Evolutionary conservation across 129 eudicot species (phyloP).

Genomic region (Flaveria robusta): DNA sequence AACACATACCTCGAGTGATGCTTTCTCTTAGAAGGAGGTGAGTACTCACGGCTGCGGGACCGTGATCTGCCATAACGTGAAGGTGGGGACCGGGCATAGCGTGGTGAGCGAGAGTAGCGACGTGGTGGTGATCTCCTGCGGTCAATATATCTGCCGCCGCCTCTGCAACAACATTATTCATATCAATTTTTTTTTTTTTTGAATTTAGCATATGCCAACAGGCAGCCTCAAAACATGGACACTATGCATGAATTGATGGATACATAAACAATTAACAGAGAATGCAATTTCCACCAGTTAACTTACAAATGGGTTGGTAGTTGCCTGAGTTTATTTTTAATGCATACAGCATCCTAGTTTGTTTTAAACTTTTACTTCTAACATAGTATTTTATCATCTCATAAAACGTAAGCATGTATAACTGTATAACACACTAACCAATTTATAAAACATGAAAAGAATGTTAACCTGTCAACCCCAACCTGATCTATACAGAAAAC

Average conservation of each 20-base stretch:
- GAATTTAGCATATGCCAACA: background rate
- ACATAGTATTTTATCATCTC: background rate
- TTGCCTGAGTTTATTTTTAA: background rate
- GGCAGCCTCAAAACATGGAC: background rate
- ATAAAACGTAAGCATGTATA: background rate
- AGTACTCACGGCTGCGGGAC: conserved; percentile 27
- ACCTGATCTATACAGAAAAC: background rate
- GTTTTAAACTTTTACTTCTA: too few relatives aligned
- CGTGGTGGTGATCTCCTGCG: conserved; percentile 33
- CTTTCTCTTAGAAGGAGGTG: conserved; percentile 30
- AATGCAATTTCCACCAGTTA: background rate
- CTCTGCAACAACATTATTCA: conserved; percentile 17
- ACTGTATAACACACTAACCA: background rate
- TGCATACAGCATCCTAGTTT: background rate
- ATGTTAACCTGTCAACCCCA: background rate
- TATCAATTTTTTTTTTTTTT: background rate
- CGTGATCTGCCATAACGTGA: conserved; percentile 26
- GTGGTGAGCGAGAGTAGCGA: conserved; percentile 16
- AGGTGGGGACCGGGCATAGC: conserved; percentile 21
- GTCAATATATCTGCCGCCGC: conserved; percentile 23
- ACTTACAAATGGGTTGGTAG: background rate
- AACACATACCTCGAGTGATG: conserved; percentile 26
- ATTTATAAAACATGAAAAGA: background rate
- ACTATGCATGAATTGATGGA: background rate
- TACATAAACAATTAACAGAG: background rate